Base-by-base conservation (phyloP, 768 basidiomycete species). In the Rhodosporidiobolus sp. region DNA sequence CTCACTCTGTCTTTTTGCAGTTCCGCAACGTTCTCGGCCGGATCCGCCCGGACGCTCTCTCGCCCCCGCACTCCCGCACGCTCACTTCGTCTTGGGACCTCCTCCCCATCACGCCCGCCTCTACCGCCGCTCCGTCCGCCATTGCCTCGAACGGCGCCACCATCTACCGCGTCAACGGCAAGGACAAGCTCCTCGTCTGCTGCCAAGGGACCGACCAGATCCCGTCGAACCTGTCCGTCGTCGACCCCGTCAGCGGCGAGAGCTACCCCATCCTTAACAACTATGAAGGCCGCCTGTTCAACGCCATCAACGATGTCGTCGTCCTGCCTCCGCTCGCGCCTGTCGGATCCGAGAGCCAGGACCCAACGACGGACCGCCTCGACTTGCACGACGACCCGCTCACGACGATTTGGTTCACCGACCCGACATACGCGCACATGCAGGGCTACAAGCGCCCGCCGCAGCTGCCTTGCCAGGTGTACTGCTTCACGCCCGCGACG, bases 291-390 rank as follows among this genome's bases (percentile, higher is more conserved):
- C 83, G 89, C 5, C 90, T 90, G 74, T 92, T 91, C 82, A 91
- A 89, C 80, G 90, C 90, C 2, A 79, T 92, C 61, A 90, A 91
- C 79, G 90, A 93, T 74, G 83, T 89, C 69, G 90, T 89, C 76
- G 82, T 90, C 6, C 87, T 90, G 63, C 89, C 88, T 3, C 50
- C 54, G 2, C 62, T 50, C 9, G 48, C 54, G n/a, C 54, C 32
- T 4, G 35, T n/a, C 32, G 56, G 56, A 3, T 22, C 24, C 24
- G 56, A 58, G 34, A 3, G 3, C 4, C 3, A 20, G 5, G 38
- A 43, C 38, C 38, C 38, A 43, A n/a, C 38, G 9, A 72, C 70
- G 11, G 32, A 52, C 10, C 52, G 65, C 12, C 7, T 43, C 26
- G 59, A 66, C 30, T 35, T 62, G 24, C 70, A 72, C 65, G 30